These are phyloP conservation scores for Myriosclerotinia duriaeana DNA, from an alignment of 2,329 filamentous ascomycete genomes.

Conservation along the genomic window DNA sequence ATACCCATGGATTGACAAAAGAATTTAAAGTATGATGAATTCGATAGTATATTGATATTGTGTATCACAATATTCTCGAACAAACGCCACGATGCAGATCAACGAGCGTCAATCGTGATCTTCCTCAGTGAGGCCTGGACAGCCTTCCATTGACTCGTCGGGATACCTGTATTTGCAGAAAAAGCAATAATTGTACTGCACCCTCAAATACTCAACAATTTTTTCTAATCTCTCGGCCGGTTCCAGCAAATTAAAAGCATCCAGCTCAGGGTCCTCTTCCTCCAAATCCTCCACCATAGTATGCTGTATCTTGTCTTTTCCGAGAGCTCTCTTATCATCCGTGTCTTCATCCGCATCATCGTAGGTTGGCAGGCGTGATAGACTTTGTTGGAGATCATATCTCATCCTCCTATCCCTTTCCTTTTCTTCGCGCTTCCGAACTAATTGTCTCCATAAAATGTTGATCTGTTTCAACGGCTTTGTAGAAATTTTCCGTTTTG, in stretches of 20 bases:
- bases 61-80: conserved; percentile 33
- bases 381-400: conserved; percentile 64
- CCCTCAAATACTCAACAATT: conserved; percentile 68
- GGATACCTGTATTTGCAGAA: conserved; percentile 90
- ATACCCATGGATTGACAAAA: conserved; percentile 4
- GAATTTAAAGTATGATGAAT: neutral
- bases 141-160: conserved; percentile 75
- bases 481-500: conserved; percentile 41
- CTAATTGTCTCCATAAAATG: conserved; percentile 75
- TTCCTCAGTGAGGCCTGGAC: conserved; percentile 83
- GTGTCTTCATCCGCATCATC: conserved; percentile 68
- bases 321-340: conserved; percentile 70
- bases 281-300: conserved; percentile 68
- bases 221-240: conserved; percentile 64
- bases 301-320: conserved; percentile 55
- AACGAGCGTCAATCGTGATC: conserved; percentile 60
- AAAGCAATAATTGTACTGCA: conserved; percentile 80
- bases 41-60: conserved; percentile 22
- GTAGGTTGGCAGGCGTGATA: conserved; percentile 63
- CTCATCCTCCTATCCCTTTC: conserved; percentile 67
- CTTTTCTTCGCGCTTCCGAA: conserved; percentile 66
- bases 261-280: conserved; percentile 76
- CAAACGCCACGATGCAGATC: conserved; percentile 12
- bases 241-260: conserved; percentile 72
- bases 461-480: conserved; percentile 67